Evolutionary conservation across 2,329 filamentous ascomycete genomes (phyloP).

Genomic region (Trichoderma brevicompactum): DNA sequence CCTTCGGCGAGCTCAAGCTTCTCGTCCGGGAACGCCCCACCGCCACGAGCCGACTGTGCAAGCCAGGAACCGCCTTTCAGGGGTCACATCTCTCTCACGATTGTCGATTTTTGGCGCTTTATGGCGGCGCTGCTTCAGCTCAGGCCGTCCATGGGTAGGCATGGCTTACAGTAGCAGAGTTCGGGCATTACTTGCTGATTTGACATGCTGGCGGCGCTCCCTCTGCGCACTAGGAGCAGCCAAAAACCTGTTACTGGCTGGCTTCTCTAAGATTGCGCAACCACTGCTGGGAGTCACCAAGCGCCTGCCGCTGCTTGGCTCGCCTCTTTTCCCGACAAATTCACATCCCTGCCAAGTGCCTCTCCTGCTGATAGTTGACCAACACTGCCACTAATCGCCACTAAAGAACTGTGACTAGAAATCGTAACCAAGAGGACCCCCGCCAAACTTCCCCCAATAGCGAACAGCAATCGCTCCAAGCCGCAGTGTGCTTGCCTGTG

Average conservation of each 20-base stretch:
- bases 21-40: constrained; percentile 23
- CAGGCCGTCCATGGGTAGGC: neutral
- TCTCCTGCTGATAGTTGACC: constrained; percentile 11
- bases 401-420: constrained; percentile 22
- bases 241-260: constrained; percentile 13
- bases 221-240: neutral
- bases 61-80: constrained; percentile 28
- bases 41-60: constrained; percentile 24
- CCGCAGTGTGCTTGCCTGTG: constrained; percentile 12
- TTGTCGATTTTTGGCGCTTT: constrained; percentile 11
- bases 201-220: neutral
- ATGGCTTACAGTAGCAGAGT: neutral
- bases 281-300: constrained; percentile 3
- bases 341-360: constrained; percentile 9
- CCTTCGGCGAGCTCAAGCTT: constrained; percentile 19
- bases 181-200: neutral
- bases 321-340: constrained; percentile 9
- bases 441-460: constrained; percentile 10
- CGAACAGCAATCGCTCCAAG: constrained; percentile 9
- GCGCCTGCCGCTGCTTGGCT: constrained; percentile 7
- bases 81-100: constrained; percentile 17
- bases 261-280: constrained; percentile 14
- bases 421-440: constrained; percentile 14
- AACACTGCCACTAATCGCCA: constrained; percentile 28
- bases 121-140: constrained; percentile 5